A percentile compares a stretch with the other conserved stretches of the same genome.
Evolutionary conservation across 768 basidiomycete species (phyloP).

Genomic region (Lactarius deliciosus): DNA sequence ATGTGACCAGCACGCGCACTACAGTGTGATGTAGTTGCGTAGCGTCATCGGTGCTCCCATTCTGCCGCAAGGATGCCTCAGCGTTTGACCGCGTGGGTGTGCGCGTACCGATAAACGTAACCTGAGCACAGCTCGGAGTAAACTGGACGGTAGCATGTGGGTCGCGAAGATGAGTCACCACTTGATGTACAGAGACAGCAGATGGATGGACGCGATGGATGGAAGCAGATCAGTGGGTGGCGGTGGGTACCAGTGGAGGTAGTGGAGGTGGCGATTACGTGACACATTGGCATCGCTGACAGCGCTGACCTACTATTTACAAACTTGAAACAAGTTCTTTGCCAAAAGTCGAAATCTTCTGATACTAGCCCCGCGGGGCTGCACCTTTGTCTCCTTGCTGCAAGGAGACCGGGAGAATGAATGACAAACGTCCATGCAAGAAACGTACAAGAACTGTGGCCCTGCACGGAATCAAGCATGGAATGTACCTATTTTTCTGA

Average conservation of each 20-base stretch:
- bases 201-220: too few relatives aligned
- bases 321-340: background rate
- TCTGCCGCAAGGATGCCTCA: background rate
- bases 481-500: too few relatives aligned
- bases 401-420: background rate
- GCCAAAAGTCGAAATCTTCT: background rate
- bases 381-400: too few relatives aligned
- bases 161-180: background rate
- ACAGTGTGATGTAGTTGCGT: background rate
- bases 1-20: background rate
- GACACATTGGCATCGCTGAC: too few relatives aligned
- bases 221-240: background rate
- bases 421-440: background rate
- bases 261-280: background rate
- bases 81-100: background rate
- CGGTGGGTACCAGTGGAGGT: background rate
- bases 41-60: background rate
- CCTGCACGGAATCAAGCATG: too few relatives aligned
- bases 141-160: background rate
- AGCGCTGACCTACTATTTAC: too few relatives aligned
- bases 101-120: background rate
- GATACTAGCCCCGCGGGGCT: background rate
- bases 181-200: background rate
- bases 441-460: background rate
- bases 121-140: background rate